A percentile compares a stretch with the other conserved stretches of the same genome.
phyloP scores from a whole-genome alignment of 2,329 filamentous ascomycete species.

The Chaetomium globosum region DNA sequence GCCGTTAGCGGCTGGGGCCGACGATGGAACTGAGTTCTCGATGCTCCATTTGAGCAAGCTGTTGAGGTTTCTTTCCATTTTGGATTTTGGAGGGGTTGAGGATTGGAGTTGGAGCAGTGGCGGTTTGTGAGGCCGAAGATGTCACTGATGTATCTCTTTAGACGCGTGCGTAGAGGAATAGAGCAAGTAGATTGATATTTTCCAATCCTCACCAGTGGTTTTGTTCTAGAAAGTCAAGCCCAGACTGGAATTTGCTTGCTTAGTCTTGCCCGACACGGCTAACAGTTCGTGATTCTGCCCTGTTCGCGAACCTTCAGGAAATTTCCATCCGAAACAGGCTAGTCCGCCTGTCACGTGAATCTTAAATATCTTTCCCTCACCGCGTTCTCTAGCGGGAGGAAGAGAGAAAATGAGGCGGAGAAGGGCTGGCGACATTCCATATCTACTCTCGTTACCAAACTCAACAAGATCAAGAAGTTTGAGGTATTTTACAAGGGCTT shows the following conservation, averaged over 20 bases:
- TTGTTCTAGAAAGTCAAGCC: neutral
- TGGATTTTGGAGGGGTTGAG: conserved; percentile 9
- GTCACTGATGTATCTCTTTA: neutral
- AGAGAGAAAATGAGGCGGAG: neutral
- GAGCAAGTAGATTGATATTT: neutral
- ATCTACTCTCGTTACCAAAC: neutral
- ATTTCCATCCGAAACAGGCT: conserved; percentile 41
- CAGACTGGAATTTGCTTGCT: conserved; percentile 12
- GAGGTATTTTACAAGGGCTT: neutral
- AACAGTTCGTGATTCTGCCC: conserved; percentile 23
- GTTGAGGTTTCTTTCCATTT: conserved; percentile 43
- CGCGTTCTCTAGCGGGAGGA: neutral
- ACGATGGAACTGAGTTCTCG: conserved; percentile 37
- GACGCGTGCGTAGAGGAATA: neutral
- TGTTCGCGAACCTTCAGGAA: conserved; percentile 44
- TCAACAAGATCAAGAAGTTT: neutral
- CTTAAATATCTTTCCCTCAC: neutral
- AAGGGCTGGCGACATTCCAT: neutral
- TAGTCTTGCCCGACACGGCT: conserved; percentile 21
- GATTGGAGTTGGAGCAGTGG: neutral
- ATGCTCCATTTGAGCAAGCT: conserved; percentile 47
- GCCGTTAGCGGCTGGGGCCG: neutral
- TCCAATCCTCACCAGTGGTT: neutral
- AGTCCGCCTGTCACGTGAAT: conserved; percentile 32
- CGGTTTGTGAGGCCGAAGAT: neutral